Conservation (phyloP, 2,329 filamentous ascomycete genomes). For the Aspergillus cejpii region DNA sequence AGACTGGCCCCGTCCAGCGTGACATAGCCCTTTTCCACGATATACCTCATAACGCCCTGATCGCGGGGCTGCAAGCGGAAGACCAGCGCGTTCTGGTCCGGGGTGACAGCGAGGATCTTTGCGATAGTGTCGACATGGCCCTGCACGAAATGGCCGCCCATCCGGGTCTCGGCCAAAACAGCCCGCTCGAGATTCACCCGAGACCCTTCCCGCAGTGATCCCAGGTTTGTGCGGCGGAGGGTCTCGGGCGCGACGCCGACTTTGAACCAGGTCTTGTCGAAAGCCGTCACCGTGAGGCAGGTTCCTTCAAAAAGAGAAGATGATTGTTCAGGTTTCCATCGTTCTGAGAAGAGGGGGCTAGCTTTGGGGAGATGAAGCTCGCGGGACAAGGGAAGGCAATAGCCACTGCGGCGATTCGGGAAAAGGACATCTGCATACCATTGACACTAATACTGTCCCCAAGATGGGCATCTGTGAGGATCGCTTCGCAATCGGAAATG, state of each 20-base stretch:
- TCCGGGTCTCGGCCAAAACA: slow-evolving; percentile 81
- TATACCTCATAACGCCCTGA: slow-evolving; percentile 66
- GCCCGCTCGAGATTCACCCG: slow-evolving; percentile 90
- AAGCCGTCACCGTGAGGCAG: slow-evolving; percentile 84
- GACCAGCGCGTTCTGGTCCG: slow-evolving; percentile 84
- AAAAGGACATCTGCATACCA: slow-evolving; percentile 53
- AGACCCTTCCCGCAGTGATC: slow-evolving; percentile 57
- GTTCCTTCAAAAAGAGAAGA: slow-evolving; percentile 46
- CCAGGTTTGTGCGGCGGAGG: slow-evolving; percentile 91
- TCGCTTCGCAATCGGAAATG: slow-evolving; percentile 66
- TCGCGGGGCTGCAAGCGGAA: slow-evolving; percentile 73
- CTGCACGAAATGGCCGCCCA: slow-evolving; percentile 98
- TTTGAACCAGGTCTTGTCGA: slow-evolving; percentile 63
- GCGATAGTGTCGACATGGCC: slow-evolving; percentile 93
- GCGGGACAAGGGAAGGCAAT: not conserved
- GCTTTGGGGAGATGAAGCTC: not conserved
- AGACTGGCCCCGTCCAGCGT: slow-evolving; percentile 90
- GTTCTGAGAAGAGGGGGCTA: not conserved
- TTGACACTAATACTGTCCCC: slow-evolving; percentile 95
- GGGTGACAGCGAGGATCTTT: slow-evolving; percentile 61
- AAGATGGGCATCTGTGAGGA: slow-evolving; percentile 74
- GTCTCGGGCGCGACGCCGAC: slow-evolving; percentile 95
- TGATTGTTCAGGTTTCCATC: not conserved
- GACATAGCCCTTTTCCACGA: slow-evolving; percentile 95
- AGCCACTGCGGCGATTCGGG: no score